Evolutionary conservation across 345 rosid genomes (phyloP), one percentile per base, ranked within the genome.

Genomic region (Hirschfeldia incana): DNA sequence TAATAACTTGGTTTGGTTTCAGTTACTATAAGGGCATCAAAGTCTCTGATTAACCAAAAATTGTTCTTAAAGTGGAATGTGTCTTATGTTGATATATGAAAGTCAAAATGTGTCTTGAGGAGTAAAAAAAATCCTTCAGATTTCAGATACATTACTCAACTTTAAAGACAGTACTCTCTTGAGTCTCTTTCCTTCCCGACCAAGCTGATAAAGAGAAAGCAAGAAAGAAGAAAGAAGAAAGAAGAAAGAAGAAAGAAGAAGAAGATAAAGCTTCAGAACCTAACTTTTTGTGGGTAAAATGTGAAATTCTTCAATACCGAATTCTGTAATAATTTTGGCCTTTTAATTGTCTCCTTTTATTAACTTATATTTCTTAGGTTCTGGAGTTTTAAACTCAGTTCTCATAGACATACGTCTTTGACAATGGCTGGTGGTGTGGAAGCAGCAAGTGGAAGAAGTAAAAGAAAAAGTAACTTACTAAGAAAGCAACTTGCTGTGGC

Each of bases 401-500:
- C 12, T 27, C 21, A 15, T 11, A 61, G 65, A 63, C 6, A 51
- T 8, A 34, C 13, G 58, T 71, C 80, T 37, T 21, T 64, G 51
- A 73, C 73, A 82, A 92, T 89, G 93, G 92, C 85, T 78, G 77
- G 60, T 83, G 73, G 65, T 58, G 83, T 73, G 29, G 79, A 64
- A 80, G 44, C 64, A 49, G 6, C 60, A 85, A 74, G 84, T 71
- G 59, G 76, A 57, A 29, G 84, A 76, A 62, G 81, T 76, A 84
- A 84, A 58, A 85, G 12, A 28, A 46, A 80, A 69, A 80, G 64
- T 55, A 80, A 42, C 72, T 69, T 81, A 73, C 70, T 92, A 72
- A 88, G 86, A 69, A 88, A 88, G 80, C 86, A 83, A 86, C 97
- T 94, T 78, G 92, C 94, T 65, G 83, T 92, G 55, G 91, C 90